Evolutionary conservation across 305 asterid species (phyloP).

Genomic region (Ilex paraguariensis): DNA sequence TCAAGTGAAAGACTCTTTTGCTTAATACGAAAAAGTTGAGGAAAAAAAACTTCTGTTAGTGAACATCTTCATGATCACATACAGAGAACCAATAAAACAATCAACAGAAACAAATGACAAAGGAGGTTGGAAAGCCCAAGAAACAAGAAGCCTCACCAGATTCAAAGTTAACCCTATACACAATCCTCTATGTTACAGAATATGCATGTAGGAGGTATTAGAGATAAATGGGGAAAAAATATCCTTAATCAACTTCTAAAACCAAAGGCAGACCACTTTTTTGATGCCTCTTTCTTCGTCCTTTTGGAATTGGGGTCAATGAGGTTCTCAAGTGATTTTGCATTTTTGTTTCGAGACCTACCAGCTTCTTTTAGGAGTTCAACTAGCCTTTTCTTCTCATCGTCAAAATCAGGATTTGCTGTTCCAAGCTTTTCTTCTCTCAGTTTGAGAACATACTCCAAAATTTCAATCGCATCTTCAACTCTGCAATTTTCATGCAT

Average conservation of each 20-base stretch:
- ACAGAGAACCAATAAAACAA: conserved; percentile 25
- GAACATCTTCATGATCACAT: conserved; percentile 22
- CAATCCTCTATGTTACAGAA: conserved; percentile 46
- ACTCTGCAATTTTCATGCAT: conserved; percentile 37
- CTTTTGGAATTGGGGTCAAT: conserved; percentile 80
- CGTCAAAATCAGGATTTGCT: conserved; percentile 93
- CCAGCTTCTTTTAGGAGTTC: conserved; percentile 98
- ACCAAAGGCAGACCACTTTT: conserved; percentile 98
- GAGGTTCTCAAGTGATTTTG: conserved; percentile 87
- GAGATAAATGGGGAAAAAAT: conserved; percentile 8
- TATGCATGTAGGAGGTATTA: conserved; percentile 16
- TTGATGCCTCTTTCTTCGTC: conserved; percentile 78
- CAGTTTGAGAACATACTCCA: conserved; percentile 86
- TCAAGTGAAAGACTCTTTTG: too few relatives aligned
- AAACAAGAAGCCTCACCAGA: conserved; percentile 31
- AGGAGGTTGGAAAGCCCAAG: too few relatives aligned
- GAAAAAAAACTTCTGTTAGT: too few relatives aligned
- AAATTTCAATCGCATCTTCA: conserved; percentile 93
- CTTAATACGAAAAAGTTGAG: too few relatives aligned
- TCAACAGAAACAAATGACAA: conserved; percentile 8
- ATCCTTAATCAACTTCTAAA: conserved; percentile 58
- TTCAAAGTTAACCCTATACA: conserved; percentile 51
- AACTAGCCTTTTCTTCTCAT: conserved; percentile 92
- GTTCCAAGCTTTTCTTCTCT: conserved; percentile 98
- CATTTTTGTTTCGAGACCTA: conserved; percentile 83